Evolutionary conservation across 2,329 filamentous ascomycete species (phyloP).

Genomic region (Penicillium sp.): DNA sequence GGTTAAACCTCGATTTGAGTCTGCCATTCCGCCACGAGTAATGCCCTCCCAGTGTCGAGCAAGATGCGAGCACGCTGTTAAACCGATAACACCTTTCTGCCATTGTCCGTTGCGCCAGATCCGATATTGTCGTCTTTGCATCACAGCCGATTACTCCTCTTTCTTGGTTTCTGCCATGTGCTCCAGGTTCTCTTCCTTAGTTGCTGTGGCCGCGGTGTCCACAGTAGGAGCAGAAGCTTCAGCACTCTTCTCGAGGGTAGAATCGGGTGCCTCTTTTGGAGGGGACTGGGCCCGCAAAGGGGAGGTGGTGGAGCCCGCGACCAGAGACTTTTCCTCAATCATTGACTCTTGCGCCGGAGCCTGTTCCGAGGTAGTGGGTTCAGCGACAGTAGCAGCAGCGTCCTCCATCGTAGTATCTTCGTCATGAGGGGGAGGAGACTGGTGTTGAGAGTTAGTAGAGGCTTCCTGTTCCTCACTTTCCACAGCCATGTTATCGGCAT

Average conservation of each 20-base stretch:
- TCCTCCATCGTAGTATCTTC: slow-evolving; percentile 44
- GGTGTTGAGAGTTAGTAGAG: slow-evolving; percentile 32
- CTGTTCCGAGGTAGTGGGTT: slow-evolving; percentile 20
- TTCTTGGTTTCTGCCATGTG: slow-evolving; percentile 30
- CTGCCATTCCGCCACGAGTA: slow-evolving; percentile 7
- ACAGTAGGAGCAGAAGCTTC: slow-evolving; percentile 9
- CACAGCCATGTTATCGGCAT: slow-evolving; percentile 31
- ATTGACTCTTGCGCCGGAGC: slow-evolving; percentile 17
- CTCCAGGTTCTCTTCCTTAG: slow-evolving; percentile 14
- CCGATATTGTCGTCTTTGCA: slow-evolving; percentile 26
- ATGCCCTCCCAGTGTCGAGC: slow-evolving; percentile 11
- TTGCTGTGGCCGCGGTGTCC: slow-evolving; percentile 12
- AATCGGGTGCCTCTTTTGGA: slow-evolving; percentile 19
- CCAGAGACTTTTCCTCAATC: slow-evolving; percentile 18
- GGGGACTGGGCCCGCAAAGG: slow-evolving; percentile 18
- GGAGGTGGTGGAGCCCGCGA: slow-evolving; percentile 19
- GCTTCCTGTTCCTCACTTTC: slow-evolving; percentile 31
- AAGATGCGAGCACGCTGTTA: slow-evolving; percentile 21
- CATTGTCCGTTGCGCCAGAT: slow-evolving; percentile 37
- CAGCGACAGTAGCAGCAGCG: slow-evolving; percentile 19
- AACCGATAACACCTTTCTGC: slow-evolving; percentile 39
- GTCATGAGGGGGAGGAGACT: slow-evolving; percentile 31
- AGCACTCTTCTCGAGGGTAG: slow-evolving; percentile 9
- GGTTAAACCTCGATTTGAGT: slow-evolving; percentile 5
- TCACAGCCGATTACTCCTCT: slow-evolving; percentile 27